Conservation (phyloP, 164 flowering plant genomes). For the Vitis rotundifolia region DNA sequence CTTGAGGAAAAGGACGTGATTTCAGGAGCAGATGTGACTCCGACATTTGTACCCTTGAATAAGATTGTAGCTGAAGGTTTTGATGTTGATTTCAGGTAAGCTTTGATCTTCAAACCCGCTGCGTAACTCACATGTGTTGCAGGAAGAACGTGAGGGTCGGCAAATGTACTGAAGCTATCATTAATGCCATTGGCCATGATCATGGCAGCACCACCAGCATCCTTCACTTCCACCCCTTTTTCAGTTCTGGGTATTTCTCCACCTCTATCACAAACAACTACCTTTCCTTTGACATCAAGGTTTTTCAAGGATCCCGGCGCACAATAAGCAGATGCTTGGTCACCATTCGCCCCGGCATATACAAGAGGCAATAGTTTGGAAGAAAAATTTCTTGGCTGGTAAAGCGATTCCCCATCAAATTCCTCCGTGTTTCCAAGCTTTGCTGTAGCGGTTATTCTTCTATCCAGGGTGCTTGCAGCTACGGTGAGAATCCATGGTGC, state of each 20-base stretch:
- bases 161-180: slow-evolving; percentile 29
- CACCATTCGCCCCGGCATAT: slow-evolving; percentile 26
- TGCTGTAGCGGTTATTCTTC: slow-evolving; percentile 22
- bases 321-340: slow-evolving; percentile 13
- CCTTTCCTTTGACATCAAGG: slow-evolving; percentile 34
- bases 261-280: slow-evolving; percentile 49
- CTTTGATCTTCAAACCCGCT: slow-evolving; percentile 32
- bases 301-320: slow-evolving; percentile 14
- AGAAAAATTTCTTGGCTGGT: slow-evolving; percentile 23
- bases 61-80: slow-evolving; percentile 35
- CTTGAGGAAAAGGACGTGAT: slow-evolving; percentile 54
- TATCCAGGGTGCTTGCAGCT: slow-evolving; percentile 36
- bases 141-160: slow-evolving; percentile 52
- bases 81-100: slow-evolving; percentile 43
- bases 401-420: slow-evolving; percentile 31
- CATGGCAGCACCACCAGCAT: slow-evolving; percentile 50
- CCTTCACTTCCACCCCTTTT: slow-evolving; percentile 41
- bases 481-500: slow-evolving; percentile 43
- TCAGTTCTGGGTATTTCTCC: slow-evolving; percentile 25
- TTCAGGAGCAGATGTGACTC: slow-evolving; percentile 30
- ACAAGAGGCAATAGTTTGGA: slow-evolving; percentile 21
- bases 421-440: slow-evolving; percentile 21
- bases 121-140: slow-evolving; percentile 39
- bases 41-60: slow-evolving; percentile 49
- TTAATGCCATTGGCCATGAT: slow-evolving; percentile 9